Percentiles rank a stretch among this genome's conserved stretches.
Conservation (phyloP, 352 stramenopile genomes). For the Phytophthora aleatoria region DNA sequence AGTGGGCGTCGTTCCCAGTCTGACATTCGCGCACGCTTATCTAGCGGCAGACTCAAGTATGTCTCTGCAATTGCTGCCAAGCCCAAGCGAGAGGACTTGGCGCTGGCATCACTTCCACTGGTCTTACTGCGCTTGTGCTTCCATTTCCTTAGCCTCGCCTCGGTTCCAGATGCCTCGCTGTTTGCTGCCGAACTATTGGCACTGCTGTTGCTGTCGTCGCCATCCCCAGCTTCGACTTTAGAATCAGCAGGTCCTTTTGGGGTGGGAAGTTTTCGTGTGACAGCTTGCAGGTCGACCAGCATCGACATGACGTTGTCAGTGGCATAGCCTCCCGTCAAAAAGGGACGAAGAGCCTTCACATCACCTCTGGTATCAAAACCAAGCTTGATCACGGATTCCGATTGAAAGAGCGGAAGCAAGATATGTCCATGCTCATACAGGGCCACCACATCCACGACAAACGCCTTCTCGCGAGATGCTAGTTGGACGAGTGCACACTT, state of each 20-base stretch:
- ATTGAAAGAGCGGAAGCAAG: conserved; percentile 50
- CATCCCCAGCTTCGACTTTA: conserved; percentile 8
- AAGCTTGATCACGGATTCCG: conserved; percentile 63
- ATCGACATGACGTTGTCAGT: conserved; percentile 46
- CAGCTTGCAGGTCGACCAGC: conserved; percentile 60
- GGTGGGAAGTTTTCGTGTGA: conserved; percentile 43
- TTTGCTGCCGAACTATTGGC: conserved; percentile 8
- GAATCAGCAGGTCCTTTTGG: conserved; percentile 10
- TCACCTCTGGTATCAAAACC: conserved; percentile 76
- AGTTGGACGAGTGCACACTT: conserved; percentile 73
- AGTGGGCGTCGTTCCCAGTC: conserved; percentile 78
- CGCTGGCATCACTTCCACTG: conserved; percentile 6
- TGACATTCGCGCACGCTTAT: conserved; percentile 77
- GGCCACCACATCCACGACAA: conserved; percentile 69
- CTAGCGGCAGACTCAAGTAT: conserved; percentile 69
- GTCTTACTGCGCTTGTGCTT: conserved; percentile 36
- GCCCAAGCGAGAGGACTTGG: conserved; percentile 37
- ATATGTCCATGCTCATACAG: conserved; percentile 39
- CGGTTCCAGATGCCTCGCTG: conserved; percentile 13
- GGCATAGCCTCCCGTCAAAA: conserved; percentile 37
- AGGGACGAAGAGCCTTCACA: conserved; percentile 54
- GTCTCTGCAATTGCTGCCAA: conserved; percentile 54
- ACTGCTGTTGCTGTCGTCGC: conserved; percentile 10
- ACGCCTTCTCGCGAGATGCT: conserved; percentile 58
- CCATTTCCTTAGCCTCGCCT: conserved; percentile 22